A percentile compares a stretch with the other conserved stretches of the same genome.
These are phyloP conservation scores for Lecanoromycetidae sp. DNA, from an alignment of 2,329 filamentous ascomycete species.

Conservation along the genomic window DNA sequence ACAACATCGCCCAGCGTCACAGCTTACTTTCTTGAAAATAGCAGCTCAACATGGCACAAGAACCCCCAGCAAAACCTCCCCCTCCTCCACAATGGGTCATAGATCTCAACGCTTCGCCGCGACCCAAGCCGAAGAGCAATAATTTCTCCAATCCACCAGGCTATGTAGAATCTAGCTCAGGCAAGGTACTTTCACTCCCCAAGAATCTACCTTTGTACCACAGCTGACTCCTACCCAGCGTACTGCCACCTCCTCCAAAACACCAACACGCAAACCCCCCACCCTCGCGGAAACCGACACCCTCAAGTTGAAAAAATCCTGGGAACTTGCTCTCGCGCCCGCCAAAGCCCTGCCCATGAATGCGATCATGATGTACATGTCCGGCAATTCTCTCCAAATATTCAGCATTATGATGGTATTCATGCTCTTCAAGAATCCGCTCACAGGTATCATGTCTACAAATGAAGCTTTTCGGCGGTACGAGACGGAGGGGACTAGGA, in stretches of 20 bases:
- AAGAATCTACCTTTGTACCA: not conserved
- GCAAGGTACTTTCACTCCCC: conserved; percentile 39
- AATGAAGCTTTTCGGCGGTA: conserved; percentile 85
- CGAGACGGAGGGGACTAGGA: conserved; percentile 66
- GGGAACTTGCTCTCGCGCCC: conserved; percentile 89
- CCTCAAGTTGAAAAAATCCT: conserved; percentile 95
- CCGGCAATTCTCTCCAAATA: conserved; percentile 92
- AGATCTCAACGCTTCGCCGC: conserved; percentile 60
- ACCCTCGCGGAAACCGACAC: conserved; percentile 81
- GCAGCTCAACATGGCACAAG: not conserved
- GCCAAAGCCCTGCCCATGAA: conserved; percentile 96
- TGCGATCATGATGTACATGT: conserved; percentile 99
- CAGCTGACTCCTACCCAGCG: conserved; percentile 18
- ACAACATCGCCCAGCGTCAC: not conserved
- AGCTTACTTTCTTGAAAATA: not conserved
- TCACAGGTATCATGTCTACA: conserved; percentile 70
- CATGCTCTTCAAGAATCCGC: conserved; percentile 95
- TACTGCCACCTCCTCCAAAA: conserved; percentile 17
- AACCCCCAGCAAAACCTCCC: not conserved
- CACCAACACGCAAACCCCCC: conserved; percentile 46
- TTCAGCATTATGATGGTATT: conserved; percentile 99
- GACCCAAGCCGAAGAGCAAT: conserved; percentile 51
- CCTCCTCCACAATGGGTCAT: conserved; percentile 65
- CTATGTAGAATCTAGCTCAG: conserved; percentile 42
- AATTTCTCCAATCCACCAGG: conserved; percentile 74